Base-by-base conservation (phyloP, 2,329 filamentous ascomycete species). In the Aureobasidium mangrovei region DNA sequence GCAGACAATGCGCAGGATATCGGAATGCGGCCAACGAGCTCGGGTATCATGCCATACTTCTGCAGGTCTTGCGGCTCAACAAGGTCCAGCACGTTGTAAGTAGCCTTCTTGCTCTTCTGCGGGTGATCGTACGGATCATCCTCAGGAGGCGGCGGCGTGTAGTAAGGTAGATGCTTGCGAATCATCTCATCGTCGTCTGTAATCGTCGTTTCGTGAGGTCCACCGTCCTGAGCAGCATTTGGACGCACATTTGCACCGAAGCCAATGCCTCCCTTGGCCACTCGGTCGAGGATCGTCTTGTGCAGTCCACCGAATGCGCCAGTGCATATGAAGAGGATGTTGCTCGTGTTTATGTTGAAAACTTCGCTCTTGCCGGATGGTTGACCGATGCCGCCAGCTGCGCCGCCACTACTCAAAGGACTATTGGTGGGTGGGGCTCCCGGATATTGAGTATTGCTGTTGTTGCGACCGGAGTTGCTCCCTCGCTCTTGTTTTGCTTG, bases 321-420 rank as follows among this genome's bases (percentile, higher is more conserved):
- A 9, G 91, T 94, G 68, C 93, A 95, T 40, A 98, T 90, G 71
- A 98, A 98, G 29, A 98, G 79, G 57, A 98, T 97, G 63, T 97
- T 96, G 60, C 90, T 91, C 0, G 93, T 98, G 63, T 93, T 86
- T 56, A 96, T 84, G 54, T 88, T 83, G 69, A 79, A 84, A 4
- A 80, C 72, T 58, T 84, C 82, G 24, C 75, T 75, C 65, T 81
- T 84, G 46, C 68, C 67, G 18, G 65, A 57, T 56, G 55, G 59
- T 40, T 60, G 61, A 33, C 61, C 59, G 54, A 65, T 61, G 44
- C 60, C 65, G 43, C 67, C 66, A 42, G 28, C 29, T 18, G 18
- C 38, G 10, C 47, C 47, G 8, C 67, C 65, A 7, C 66, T 65
- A 12, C 67, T 65, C 7, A 71, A 60, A 9, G 69, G 68, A 54